A percentile compares a stretch with the other conserved stretches of the same genome.
phyloP scores from a whole-genome alignment of 2,329 filamentous ascomycete species.

The Alternaria longipes region DNA sequence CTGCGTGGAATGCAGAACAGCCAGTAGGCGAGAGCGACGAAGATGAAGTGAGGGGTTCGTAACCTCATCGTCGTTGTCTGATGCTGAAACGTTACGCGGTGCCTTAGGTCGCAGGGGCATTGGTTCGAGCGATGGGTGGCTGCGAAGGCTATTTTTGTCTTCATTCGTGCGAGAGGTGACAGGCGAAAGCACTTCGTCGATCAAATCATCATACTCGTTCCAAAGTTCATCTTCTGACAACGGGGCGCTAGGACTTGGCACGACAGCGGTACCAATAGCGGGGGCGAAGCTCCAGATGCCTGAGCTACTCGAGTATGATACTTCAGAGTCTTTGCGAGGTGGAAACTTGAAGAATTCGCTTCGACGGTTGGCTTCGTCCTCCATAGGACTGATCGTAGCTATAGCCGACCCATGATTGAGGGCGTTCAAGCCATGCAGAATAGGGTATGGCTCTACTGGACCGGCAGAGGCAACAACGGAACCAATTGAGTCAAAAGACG shows the following conservation, averaged over 20 bases:
- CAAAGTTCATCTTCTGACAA: conserved; percentile 87
- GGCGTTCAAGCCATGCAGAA: conserved; percentile 46
- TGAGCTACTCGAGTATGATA: conserved; percentile 72
- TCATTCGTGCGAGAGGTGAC: conserved; percentile 27
- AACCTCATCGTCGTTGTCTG: conserved; percentile 40
- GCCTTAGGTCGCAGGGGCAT: conserved; percentile 38
- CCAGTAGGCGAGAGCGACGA: conserved; percentile 61
- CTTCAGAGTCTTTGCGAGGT: conserved; percentile 74
- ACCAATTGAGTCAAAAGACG: conserved; percentile 44
- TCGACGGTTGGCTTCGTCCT: conserved; percentile 42
- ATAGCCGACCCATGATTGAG: conserved; percentile 52
- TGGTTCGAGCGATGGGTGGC: conserved; percentile 44
- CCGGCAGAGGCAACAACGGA: conserved; percentile 40
- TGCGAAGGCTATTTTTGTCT: conserved; percentile 21
- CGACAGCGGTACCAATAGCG: conserved; percentile 67
- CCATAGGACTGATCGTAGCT: conserved; percentile 43
- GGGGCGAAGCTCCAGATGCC: conserved; percentile 66
- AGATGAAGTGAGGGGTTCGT: conserved; percentile 52
- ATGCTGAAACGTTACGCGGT: conserved; percentile 36
- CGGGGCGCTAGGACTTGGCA: conserved; percentile 69
- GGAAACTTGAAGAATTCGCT: conserved; percentile 79
- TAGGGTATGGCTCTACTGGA: conserved; percentile 46
- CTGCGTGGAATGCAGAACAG: conserved; percentile 60
- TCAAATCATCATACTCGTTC: conserved; percentile 91
- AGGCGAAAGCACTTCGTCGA: conserved; percentile 72